Conservation (phyloP, 768 basidiomycete species). For the Mycena galericulata region DNA sequence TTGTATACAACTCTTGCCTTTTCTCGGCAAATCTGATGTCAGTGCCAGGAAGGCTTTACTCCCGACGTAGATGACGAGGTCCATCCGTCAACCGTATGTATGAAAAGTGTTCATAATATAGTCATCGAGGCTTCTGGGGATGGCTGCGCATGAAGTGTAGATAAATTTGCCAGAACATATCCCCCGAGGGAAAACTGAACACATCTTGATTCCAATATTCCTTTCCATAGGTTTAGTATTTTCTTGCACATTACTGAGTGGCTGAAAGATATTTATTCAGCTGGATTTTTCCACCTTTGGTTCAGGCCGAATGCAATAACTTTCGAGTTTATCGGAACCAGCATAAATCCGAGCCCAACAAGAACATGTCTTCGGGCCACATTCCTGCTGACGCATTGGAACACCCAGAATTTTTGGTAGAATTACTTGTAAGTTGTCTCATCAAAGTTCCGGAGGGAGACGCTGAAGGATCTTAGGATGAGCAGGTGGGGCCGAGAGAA, state of each 20-base stretch:
- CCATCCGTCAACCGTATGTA: conserved; percentile 15
- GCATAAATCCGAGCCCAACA: conserved; percentile 42
- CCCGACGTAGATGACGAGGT: conserved; percentile 1
- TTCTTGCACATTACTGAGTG: not conserved
- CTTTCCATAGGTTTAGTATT: conserved; percentile 19
- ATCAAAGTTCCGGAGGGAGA: conserved; percentile 30
- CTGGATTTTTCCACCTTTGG: conserved; percentile 47
- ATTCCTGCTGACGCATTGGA: conserved; percentile 38
- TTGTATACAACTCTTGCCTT: not conserved
- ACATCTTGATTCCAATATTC: not conserved
- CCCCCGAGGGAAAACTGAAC: conserved; percentile 16
- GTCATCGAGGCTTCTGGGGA: conserved; percentile 35
- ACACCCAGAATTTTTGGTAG: conserved; percentile 35
- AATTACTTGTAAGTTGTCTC: conserved; percentile 27
- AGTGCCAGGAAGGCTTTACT: not conserved
- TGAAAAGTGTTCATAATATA: too few relatives aligned
- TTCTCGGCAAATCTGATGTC: not conserved
- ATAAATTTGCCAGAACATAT: conserved; percentile 23
- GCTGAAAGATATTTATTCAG: conserved; percentile 42
- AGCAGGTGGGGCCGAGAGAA: not conserved
- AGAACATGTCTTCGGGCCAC: conserved; percentile 46
- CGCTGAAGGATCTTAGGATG: not conserved
- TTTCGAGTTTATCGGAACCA: conserved; percentile 47
- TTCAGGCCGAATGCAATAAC: conserved; percentile 42
- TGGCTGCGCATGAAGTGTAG: conserved; percentile 33